Evolutionary conservation across 2,329 filamentous ascomycete genomes (phyloP).

Genomic region (Biscogniauxia mediterranea): DNA sequence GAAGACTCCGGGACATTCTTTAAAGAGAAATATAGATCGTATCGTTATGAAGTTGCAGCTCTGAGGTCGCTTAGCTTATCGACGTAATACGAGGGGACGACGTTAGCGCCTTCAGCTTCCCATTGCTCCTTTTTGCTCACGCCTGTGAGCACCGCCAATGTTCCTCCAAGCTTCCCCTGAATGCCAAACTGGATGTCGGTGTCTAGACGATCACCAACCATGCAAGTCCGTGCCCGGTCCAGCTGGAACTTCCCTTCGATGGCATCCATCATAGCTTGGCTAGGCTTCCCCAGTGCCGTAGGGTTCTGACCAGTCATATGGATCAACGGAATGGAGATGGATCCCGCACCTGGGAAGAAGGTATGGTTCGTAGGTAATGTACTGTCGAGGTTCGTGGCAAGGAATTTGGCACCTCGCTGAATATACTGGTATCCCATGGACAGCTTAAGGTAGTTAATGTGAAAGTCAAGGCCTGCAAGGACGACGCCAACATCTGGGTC

Average conservation of each 20-base stretch:
- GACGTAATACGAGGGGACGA: conserved; percentile 79
- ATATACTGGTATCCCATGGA: conserved; percentile 85
- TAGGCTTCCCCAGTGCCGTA: conserved; percentile 84
- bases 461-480: conserved; percentile 86
- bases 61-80: conserved; percentile 79
- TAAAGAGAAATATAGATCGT: background rate
- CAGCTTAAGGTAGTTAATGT: conserved; percentile 93
- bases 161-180: conserved; percentile 86
- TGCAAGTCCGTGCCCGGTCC: conserved; percentile 80
- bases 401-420: conserved; percentile 74
- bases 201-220: conserved; percentile 91
- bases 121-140: conserved; percentile 85
- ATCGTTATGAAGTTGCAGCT: conserved; percentile 25
- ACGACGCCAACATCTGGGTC: conserved; percentile 90
- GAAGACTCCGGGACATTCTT: background rate
- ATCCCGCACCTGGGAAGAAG: conserved; percentile 90
- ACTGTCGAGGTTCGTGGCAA: conserved; percentile 91
- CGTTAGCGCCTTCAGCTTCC: conserved; percentile 63
- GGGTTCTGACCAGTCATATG: conserved; percentile 71
- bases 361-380: conserved; percentile 79
- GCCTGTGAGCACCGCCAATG: conserved; percentile 85
- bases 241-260: conserved; percentile 95
- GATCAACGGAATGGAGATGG: conserved; percentile 73
- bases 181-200: conserved; percentile 97
- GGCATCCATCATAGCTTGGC: conserved; percentile 99